Evolutionary conservation across 2,329 filamentous ascomycete species (phyloP), one percentile per base, ranked within the genome.

Genomic region (Neonectria magnoliae): DNA sequence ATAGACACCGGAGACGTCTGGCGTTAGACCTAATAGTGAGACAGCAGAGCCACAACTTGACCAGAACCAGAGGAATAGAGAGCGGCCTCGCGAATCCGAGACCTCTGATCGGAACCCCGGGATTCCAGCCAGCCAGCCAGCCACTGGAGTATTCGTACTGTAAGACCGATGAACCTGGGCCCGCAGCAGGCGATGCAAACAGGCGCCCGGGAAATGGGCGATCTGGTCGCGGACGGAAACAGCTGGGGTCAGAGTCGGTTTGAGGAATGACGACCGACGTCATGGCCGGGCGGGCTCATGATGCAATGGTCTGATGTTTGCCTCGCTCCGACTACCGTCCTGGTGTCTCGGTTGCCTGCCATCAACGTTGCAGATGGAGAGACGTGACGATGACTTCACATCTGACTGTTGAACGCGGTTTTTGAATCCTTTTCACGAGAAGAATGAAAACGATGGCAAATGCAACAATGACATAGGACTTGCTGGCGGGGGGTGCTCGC

Each of bases 351-450:
- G 58, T 33, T 51, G 47, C 42, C 51, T 57, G 20, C 56, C 18
- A 45, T 58, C 44, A 52, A 48, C 4, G 54, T 59, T 41, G 60
- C 33, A 55, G 60, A 48, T 42, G 31, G 55, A 60, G 33, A 62
- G 41, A 16, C 33, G 48, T 31, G 33, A 36, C 68, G 69, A 73
- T 72, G 68, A 72, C 71, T 73, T 73, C 71, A 72, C 61, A 58
- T 36, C 18, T 33, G 33, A 42, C 5, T 20, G 10, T 14, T 33
- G 20, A 20, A 33, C 14, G 29, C 38, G 48, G 18, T 27, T 52
- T 47, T 52, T 47, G 44, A n/a, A n/a, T 18, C 41, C 47, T 58
- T 60, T 58, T 62, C 31, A 52, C 56, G 60, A 52, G 63, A 60
- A 55, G 51, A 44, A 60, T 4, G 14, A 51, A 1, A 13, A 68